Base-by-base conservation (phyloP, 2,329 filamentous ascomycete species). In the Rutstroemia sydowiana region DNA sequence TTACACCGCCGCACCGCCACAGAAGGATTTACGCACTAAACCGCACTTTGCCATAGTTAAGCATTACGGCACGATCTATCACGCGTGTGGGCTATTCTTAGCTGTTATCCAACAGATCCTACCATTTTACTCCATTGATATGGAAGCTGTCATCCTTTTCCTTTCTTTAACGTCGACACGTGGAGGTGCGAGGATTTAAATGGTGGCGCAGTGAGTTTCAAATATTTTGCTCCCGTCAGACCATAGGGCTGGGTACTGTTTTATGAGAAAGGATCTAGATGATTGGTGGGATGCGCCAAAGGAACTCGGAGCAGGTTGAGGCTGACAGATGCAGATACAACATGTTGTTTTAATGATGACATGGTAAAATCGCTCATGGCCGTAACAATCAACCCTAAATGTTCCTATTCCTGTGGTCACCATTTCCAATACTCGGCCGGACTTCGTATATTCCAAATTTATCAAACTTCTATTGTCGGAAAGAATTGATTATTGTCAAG, bases 191-290 rank as follows among this genome's bases (percentile, higher is more conserved):
- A 46, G 42, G 14, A 31, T 51, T 39, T 10, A 39, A n/a, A 51
- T 32, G 34, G 48, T 51, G 48, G 48, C 48, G 23, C 42, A 51
- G 26, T 9, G 11, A 31, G 26, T 45, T 51, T 46, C 26, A 51
- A 46, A 45, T 10, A 30, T 32, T 36, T 20, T 32, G 32, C 23
- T 46, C 32, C 18, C 31, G 26, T 36, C 34, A 51, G 36, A 39
- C 42, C 23, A 8, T 32, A 40, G 34, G 34, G 34, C 48, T 46
- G 34, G 34, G n/a, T 16, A 11, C 14, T 7, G 14, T 11, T 20
- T 41, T 11, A 14, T 6, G 10, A 41, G 18, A n/a, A n/a, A n/a
- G n/a, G n/a, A n/a, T n/a, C n/a, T n/a, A n/a, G n/a, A n/a, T n/a
- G n/a, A n/a, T n/a, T n/a, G n/a, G n/a, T n/a, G n/a, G n/a, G n/a